These are phyloP conservation scores for Plantago major DNA, from an alignment of 257 asterid species.

Conservation along the genomic window DNA sequence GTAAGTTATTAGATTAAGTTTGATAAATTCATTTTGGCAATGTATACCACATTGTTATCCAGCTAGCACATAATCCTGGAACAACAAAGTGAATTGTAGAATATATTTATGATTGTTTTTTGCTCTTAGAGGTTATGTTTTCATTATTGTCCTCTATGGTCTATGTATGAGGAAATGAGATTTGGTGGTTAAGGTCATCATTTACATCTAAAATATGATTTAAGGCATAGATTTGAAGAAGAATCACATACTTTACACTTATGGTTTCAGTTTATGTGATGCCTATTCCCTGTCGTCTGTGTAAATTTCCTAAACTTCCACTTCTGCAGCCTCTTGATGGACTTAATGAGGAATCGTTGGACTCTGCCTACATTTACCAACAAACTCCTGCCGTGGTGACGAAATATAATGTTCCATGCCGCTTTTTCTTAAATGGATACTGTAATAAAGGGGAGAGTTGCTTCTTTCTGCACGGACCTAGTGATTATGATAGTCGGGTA, in stretches of 20 bases:
- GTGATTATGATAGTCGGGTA: slow-evolving; percentile 21
- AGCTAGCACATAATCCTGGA: too few species aligned
- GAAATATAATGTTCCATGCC: slow-evolving; percentile 31
- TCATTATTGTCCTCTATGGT: background rate
- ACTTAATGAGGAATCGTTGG: background rate
- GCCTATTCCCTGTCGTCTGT: too few species aligned
- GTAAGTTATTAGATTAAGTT: too few species aligned
- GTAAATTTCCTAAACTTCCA: background rate
- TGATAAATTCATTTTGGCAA: too few species aligned
- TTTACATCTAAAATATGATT: too few species aligned
- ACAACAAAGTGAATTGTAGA: too few species aligned
- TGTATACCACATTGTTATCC: too few species aligned
- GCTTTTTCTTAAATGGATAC: slow-evolving; percentile 42
- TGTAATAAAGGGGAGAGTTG: slow-evolving; percentile 58
- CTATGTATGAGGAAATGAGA: too few species aligned
- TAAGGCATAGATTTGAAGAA: too few species aligned
- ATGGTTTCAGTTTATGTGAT: too few species aligned
- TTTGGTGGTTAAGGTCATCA: too few species aligned
- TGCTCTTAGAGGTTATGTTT: background rate
- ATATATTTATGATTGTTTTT: background rate
- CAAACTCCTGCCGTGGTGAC: background rate
- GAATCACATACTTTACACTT: too few species aligned
- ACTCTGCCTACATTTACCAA: background rate
- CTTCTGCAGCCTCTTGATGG: slow-evolving; percentile 15
- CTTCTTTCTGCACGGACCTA: slow-evolving; percentile 39